Evolutionary conservation across 2,329 filamentous ascomycete species (phyloP).

Genomic region (Pestalotiopsis fici): DNA sequence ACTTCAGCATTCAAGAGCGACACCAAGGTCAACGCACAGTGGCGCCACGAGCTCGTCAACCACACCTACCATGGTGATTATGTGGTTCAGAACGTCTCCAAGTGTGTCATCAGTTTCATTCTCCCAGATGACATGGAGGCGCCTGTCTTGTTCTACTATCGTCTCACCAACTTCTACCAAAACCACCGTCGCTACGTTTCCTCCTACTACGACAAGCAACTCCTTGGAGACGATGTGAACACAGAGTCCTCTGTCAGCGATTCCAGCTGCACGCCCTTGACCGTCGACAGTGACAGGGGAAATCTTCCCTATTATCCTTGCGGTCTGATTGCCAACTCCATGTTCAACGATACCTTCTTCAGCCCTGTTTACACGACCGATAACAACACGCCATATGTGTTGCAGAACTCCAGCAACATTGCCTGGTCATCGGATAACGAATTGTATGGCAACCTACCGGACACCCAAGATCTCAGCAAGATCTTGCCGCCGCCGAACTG

Average conservation of each 20-base stretch:
- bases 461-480: constrained; percentile 55
- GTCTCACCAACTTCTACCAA: constrained; percentile 97
- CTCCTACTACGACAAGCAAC: constrained; percentile 80
- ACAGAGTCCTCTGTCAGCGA: constrained; percentile 59
- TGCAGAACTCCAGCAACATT: constrained; percentile 71
- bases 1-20: constrained; percentile 69
- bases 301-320: constrained; percentile 88
- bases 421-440: constrained; percentile 84
- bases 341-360: constrained; percentile 91
- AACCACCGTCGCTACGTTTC: constrained; percentile 97
- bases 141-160: constrained; percentile 92
- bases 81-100: constrained; percentile 20
- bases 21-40: constrained; percentile 36
- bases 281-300: constrained; percentile 38
- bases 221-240: constrained; percentile 66
- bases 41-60: constrained; percentile 34
- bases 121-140: constrained; percentile 78
- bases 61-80: constrained; percentile 37
- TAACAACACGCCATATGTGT: constrained; percentile 61
- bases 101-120: constrained; percentile 75
- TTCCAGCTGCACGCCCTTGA: constrained; percentile 76
- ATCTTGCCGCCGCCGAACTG: constrained; percentile 89
- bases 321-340: constrained; percentile 91
- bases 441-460: constrained; percentile 64
- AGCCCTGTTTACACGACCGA: constrained; percentile 63